phyloP scores from a whole-genome alignment of 331 rosid genomes.

The Quercus phellos region DNA sequence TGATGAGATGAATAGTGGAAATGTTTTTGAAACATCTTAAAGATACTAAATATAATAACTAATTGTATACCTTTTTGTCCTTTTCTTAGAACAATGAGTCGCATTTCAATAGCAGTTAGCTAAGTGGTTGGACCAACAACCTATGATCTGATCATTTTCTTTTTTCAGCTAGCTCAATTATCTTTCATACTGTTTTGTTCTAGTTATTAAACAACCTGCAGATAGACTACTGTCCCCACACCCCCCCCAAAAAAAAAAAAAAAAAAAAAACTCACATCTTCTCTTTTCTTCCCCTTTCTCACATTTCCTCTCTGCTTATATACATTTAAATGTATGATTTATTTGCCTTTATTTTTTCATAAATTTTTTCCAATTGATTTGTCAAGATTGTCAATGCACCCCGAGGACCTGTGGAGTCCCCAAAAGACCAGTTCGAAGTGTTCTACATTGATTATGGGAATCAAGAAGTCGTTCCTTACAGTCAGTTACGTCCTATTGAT shows the following conservation, averaged over 20 bases:
- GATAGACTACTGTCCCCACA: too few relatives aligned
- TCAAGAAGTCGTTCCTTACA: slow-evolving; percentile 67
- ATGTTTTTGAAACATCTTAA: neutral
- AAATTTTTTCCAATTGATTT: slow-evolving; percentile 14
- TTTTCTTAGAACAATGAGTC: too few relatives aligned
- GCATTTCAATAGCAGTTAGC: too few relatives aligned
- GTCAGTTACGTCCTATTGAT: slow-evolving; percentile 66
- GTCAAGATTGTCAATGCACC: slow-evolving; percentile 71
- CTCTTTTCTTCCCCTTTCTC: neutral
- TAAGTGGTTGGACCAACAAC: too few relatives aligned
- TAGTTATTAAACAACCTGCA: too few relatives aligned
- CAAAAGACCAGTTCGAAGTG: slow-evolving; percentile 67
- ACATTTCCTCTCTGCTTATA: neutral
- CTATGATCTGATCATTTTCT: too few relatives aligned
- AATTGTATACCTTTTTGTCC: neutral
- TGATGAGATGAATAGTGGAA: neutral
- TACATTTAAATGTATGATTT: neutral
- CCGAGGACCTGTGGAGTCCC: slow-evolving; percentile 70
- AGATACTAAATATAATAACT: neutral
- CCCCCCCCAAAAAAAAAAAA: neutral
- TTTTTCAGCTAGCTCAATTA: too few relatives aligned
- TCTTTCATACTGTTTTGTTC: too few relatives aligned
- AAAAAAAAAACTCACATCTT: neutral
- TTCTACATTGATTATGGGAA: slow-evolving; percentile 88
- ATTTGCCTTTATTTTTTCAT: slow-evolving; percentile 4